Evolutionary conservation across 208 protist species (phyloP).

Genomic region (Strigomonas oncopelti): DNA sequence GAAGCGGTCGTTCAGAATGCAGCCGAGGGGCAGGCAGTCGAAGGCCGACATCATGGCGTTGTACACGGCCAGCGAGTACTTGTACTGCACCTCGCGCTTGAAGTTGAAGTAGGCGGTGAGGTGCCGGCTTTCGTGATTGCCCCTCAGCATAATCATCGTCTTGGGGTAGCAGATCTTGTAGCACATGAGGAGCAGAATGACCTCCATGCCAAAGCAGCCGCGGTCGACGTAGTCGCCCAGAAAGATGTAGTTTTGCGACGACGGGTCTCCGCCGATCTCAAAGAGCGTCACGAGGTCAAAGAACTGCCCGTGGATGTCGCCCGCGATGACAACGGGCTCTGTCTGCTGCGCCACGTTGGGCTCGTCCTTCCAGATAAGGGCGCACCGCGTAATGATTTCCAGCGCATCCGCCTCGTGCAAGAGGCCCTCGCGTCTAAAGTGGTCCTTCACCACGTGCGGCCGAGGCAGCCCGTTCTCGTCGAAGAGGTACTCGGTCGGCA

Average conservation of each 20-base stretch:
- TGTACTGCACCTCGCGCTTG: conserved; percentile 91
- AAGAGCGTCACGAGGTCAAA: conserved; percentile 83
- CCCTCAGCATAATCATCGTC: conserved; percentile 85
- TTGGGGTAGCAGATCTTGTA: conserved; percentile 80
- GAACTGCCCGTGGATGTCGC: conserved; percentile 86
- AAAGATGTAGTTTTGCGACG: conserved; percentile 89
- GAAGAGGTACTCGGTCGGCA: conserved; percentile 46
- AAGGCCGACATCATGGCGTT: conserved; percentile 87
- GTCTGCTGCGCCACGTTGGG: conserved; percentile 88
- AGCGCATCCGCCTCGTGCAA: conserved; percentile 62
- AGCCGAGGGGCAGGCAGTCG: conserved; percentile 81
- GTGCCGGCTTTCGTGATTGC: conserved; percentile 87
- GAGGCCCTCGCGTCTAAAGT: conserved; percentile 77
- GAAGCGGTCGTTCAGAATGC: conserved; percentile 53
- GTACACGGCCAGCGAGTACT: conserved; percentile 89
- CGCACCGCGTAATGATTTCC: conserved; percentile 65
- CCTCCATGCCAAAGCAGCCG: conserved; percentile 73
- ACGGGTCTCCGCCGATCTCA: conserved; percentile 37
- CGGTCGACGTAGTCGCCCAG: conserved; percentile 98
- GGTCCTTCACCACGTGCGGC: conserved; percentile 54
- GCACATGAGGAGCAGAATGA: conserved; percentile 70
- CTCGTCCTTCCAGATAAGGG: conserved; percentile 77
- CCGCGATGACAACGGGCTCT: no score
- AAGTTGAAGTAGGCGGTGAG: no score
- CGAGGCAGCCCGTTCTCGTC: conserved; percentile 45